Evolutionary conservation across 352 stramenopile genomes (phyloP), one percentile per base, ranked within the genome.

Genomic region (Phytophthora idaei): DNA sequence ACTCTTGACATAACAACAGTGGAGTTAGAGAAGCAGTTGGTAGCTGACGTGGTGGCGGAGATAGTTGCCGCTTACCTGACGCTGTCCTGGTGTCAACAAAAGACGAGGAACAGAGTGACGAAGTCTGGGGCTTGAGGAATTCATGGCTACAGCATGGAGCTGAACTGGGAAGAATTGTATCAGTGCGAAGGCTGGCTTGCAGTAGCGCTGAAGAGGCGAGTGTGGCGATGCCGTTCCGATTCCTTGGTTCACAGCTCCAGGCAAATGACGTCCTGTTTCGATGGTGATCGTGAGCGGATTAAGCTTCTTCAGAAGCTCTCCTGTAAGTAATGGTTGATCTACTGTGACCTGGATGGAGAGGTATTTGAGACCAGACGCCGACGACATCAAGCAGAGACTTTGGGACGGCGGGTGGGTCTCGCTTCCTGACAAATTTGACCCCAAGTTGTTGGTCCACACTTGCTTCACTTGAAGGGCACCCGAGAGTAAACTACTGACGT

Each of bases 271-370:
- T 27, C 65, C 74, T 0, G 74, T 72, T 42, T 61, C 63, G 9
- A 95, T 49, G 0, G 82, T 80, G 45, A 95, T 56, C 1, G 77
- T 91, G 47, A 95, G 68, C 0, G 87, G 85, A 28, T 94, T 95
- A 28, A 94, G 63, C 47, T 70, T 80, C 46, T 71, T 66, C 21
- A 67, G 37, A 4, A 93, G 66, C 1, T 71, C 52, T 0, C 68
- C 50, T 2, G 61, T 68, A 4, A 95, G 69, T 29, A 92, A 31
- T 1, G 82, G 73, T 28, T 80, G 67, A 65, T 92, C 77, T 8
- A 89, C 58, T 14, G 48, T 64, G 45, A 95, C 47, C 17, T 74
- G 75, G 12, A 92, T 78, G 17, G 74, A 68, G 27, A 93, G 68
- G 11, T 74, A 85, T 10, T 62, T 66, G 7, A 93, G 73, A 0